Percentiles rank a stretch among this genome's conserved stretches.
These are phyloP conservation scores for Talaromyces sp. DNA, from an alignment of 2,329 filamentous ascomycete species.

Conservation along the genomic window DNA sequence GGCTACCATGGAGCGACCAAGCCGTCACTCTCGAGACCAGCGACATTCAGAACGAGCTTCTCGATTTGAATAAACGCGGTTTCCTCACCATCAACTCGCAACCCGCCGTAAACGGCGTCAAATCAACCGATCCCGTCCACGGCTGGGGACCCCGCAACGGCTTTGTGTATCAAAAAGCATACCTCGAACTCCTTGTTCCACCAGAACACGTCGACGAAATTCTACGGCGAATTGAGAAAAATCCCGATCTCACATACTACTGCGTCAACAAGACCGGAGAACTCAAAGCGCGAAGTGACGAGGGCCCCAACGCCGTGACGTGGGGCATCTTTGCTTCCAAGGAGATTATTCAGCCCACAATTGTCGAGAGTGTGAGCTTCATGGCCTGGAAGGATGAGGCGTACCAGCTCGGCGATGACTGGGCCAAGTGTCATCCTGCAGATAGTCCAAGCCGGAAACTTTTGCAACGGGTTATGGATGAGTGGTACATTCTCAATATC, in stretches of 20 bases:
- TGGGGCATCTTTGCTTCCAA: constrained; percentile 99
- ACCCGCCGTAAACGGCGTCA: constrained; percentile 85
- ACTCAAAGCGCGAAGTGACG: constrained; percentile 77
- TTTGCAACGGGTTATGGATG: constrained; percentile 78
- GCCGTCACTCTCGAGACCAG: constrained; percentile 80
- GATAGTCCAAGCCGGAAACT: constrained; percentile 72
- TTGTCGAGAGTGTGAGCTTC: constrained; percentile 96
- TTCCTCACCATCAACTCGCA: constrained; percentile 97
- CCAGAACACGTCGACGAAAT: constrained; percentile 75
- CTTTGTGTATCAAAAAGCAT: constrained; percentile 98
- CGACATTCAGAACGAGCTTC: constrained; percentile 70
- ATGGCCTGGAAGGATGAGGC: constrained; percentile 98
- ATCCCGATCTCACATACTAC: constrained; percentile 88
- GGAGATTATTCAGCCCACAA: constrained; percentile 99
- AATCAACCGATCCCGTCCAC: constrained; percentile 79
- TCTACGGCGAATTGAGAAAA: constrained; percentile 69
- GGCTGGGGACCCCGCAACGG: constrained; percentile 95
- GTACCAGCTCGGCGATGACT: constrained; percentile 85
- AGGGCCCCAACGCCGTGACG: constrained; percentile 92
- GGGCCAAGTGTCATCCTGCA: constrained; percentile 84
- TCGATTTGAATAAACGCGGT: constrained; percentile 79
- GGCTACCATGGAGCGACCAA: constrained; percentile 90
- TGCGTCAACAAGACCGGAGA: constrained; percentile 81
- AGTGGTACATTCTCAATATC: constrained; percentile 94
- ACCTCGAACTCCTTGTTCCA: constrained; percentile 85